Conservation (phyloP, 805 yeast species). For the Blastobotrys chiropterorum region DNA sequence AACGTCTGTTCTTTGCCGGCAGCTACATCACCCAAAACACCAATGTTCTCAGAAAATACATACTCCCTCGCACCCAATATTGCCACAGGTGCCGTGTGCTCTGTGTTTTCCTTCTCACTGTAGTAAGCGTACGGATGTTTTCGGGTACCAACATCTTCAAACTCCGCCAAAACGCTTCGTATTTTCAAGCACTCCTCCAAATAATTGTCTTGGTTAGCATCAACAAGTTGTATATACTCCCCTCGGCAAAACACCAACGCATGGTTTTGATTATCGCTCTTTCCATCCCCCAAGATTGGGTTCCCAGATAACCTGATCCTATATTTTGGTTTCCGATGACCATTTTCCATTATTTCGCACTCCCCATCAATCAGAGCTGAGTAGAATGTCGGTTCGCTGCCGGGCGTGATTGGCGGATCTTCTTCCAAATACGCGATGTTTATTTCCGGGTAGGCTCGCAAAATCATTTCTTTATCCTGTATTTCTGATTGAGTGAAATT, state of each 20-base stretch:
- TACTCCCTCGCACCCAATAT: conserved; percentile 94
- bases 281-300: conserved; percentile 95
- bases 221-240: conserved; percentile 89
- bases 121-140: conserved; percentile 54
- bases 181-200: conserved; percentile 90
- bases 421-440: conserved; percentile 44
- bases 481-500: conserved; percentile 68
- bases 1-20: conserved; percentile 97
- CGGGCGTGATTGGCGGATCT: conserved; percentile 39
- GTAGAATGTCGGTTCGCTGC: conserved; percentile 43
- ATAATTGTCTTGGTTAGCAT: conserved; percentile 95
- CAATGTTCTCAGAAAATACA: conserved; percentile 87
- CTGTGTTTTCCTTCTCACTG: conserved; percentile 18
- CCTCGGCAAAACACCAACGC: conserved; percentile 84
- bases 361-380: conserved; percentile 66
- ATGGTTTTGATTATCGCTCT: conserved; percentile 91
- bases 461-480: conserved; percentile 73
- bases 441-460: conserved; percentile 79
- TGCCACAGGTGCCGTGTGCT: conserved; percentile 57
- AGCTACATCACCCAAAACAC: conserved; percentile 91
- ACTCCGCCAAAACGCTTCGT: conserved; percentile 80
- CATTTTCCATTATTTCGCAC: conserved; percentile 49
- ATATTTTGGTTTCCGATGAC: conserved; percentile 54
- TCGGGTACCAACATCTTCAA: conserved; percentile 62
- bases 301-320: conserved; percentile 81